Conservation (phyloP, 2,329 filamentous ascomycete species). For the Paracoccidioides brasiliensis region DNA sequence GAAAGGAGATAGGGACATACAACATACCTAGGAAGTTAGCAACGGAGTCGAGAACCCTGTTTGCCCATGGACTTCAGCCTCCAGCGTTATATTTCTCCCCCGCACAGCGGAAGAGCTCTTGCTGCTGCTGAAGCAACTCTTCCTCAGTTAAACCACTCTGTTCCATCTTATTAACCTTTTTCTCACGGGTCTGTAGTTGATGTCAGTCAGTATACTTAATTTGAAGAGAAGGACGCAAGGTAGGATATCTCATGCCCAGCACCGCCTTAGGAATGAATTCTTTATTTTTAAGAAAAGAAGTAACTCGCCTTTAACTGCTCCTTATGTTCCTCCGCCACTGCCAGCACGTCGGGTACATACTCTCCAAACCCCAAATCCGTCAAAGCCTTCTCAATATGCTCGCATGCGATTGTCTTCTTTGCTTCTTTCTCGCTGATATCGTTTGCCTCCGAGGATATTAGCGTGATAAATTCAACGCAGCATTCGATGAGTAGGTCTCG, state of each 20-base stretch:
- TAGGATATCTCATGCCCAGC: no score
- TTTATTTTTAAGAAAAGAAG: slow-evolving; percentile 4
- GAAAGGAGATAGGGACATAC: not conserved
- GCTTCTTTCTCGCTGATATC: slow-evolving; percentile 98
- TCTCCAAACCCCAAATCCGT: slow-evolving; percentile 85
- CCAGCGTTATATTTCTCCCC: slow-evolving; percentile 54
- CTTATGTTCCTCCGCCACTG: slow-evolving; percentile 82
- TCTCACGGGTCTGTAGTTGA: slow-evolving; percentile 63
- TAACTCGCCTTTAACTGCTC: slow-evolving; percentile 69
- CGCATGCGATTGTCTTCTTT: slow-evolving; percentile 97
- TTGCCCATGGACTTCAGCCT: not conserved
- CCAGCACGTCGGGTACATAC: slow-evolving; percentile 76
- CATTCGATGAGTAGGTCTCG: slow-evolving; percentile 94
- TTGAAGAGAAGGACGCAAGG: slow-evolving; percentile 1
- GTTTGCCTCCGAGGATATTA: slow-evolving; percentile 97
- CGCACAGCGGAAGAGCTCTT: slow-evolving; percentile 79
- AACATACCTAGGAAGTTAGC: not conserved
- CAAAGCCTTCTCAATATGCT: slow-evolving; percentile 91
- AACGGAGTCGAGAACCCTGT: no score
- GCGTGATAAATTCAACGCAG: slow-evolving; percentile 97
- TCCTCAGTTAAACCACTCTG: slow-evolving; percentile 86
- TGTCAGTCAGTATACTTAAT: no score
- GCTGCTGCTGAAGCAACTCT: slow-evolving; percentile 75
- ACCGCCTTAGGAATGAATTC: slow-evolving; percentile 1
- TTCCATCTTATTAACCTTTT: slow-evolving; percentile 94